These are phyloP conservation scores for Aureobasidium sp. DNA, from an alignment of 2,329 filamentous ascomycete species.

Conservation along the genomic window DNA sequence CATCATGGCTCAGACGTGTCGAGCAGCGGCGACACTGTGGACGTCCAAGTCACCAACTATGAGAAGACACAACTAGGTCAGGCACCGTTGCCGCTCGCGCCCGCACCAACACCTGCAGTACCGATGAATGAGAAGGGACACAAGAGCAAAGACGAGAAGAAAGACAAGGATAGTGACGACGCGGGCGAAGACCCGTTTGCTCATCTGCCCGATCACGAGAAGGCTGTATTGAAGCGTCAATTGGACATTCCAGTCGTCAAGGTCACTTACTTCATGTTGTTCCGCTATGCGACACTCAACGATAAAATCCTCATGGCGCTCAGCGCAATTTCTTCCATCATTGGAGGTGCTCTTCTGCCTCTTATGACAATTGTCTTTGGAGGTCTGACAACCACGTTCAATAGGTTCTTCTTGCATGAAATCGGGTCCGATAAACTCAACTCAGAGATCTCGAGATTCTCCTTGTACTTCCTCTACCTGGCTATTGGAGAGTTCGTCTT, in stretches of 20 bases:
- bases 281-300: conserved; percentile 38
- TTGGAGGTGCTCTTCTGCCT: conserved; percentile 30
- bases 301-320: conserved; percentile 36
- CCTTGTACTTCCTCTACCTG: conserved; percentile 81
- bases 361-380: conserved; percentile 59
- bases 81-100: conserved; percentile 24
- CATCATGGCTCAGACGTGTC: not conserved
- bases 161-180: conserved; percentile 11
- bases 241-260: conserved; percentile 36
- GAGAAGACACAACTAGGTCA: conserved; percentile 27
- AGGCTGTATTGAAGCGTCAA: conserved; percentile 32
- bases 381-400: conserved; percentile 65
- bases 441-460: conserved; percentile 52
- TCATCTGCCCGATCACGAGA: conserved; percentile 34
- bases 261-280: conserved; percentile 36
- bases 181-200: conserved; percentile 28
- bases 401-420: conserved; percentile 50
- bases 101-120: conserved; percentile 23
- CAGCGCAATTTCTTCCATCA: conserved; percentile 31
- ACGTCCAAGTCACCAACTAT: conserved; percentile 19
- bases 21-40: not conserved
- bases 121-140: conserved; percentile 23
- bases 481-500: conserved; percentile 73
- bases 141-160: conserved; percentile 18
- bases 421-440: conserved; percentile 52